These are phyloP conservation scores for Puccinellia tenuiflora DNA, from an alignment of 176 grass and related monocot species.

Conservation along the genomic window DNA sequence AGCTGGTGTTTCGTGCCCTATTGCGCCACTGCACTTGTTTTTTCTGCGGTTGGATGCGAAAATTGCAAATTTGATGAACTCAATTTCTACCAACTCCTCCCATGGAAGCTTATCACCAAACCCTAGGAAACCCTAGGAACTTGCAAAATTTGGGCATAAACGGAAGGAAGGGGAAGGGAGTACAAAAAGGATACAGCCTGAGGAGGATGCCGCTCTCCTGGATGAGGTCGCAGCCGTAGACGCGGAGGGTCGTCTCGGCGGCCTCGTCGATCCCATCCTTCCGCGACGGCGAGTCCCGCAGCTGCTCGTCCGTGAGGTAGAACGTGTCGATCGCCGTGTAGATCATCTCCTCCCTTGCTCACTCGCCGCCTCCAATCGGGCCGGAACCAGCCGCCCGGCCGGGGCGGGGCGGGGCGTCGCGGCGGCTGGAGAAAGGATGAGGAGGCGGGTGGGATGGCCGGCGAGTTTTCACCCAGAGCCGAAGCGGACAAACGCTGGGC, in stretches of 20 bases:
- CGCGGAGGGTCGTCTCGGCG: slow-evolving; percentile 62
- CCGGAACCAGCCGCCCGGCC: slow-evolving; percentile 8
- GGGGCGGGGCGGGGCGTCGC: background rate
- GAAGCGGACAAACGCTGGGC: background rate
- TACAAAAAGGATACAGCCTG: slow-evolving; percentile 62
- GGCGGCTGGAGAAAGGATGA: background rate
- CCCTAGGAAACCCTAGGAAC: slow-evolving; percentile 10
- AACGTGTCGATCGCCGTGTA: slow-evolving; percentile 91
- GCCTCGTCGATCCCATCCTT: slow-evolving; percentile 89
- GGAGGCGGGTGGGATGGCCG: background rate
- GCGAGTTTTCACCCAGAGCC: background rate
- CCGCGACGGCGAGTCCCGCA: slow-evolving; percentile 74
- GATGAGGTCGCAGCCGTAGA: slow-evolving; percentile 87
- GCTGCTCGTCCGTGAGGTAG: slow-evolving; percentile 75
- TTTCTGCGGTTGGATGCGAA: background rate
- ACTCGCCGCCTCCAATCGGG: background rate
- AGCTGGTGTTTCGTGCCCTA: background rate
- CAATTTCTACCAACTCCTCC: background rate
- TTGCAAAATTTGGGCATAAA: background rate
- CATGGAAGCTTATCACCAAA: background rate
- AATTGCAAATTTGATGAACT: background rate
- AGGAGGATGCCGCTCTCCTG: slow-evolving; percentile 93
- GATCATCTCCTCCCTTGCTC: slow-evolving; percentile 41
- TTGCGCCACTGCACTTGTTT: background rate
- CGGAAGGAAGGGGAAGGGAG: background rate